Conservation (phyloP, 371 early-diverging fungal species). For the Syncephalis fuscata region DNA sequence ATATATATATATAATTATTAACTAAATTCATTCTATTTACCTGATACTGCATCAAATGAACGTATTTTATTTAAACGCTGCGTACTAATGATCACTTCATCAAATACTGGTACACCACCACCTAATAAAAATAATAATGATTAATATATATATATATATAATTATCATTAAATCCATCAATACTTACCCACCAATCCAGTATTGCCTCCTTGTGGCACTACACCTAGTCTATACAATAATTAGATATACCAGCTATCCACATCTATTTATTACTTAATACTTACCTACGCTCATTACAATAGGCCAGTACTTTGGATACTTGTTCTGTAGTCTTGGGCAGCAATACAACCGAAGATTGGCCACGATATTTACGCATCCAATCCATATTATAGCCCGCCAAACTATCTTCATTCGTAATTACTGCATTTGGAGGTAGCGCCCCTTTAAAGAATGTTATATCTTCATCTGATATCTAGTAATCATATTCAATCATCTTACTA, state of each 20-base stretch:
- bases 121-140: conserved; percentile 20
- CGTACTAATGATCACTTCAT: conserved; percentile 75
- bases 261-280: not conserved
- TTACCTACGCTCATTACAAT: conserved; percentile 68
- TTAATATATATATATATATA: not conserved
- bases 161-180: not conserved
- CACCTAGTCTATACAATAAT: conserved; percentile 39
- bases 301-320: conserved; percentile 65
- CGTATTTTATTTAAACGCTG: conserved; percentile 58
- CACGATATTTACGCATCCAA: conserved; percentile 88
- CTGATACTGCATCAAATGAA: conserved; percentile 65
- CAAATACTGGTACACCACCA: conserved; percentile 85
- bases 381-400: conserved; percentile 57
- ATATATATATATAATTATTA: not conserved
- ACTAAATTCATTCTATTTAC: too few relatives aligned
- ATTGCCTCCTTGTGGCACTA: conserved; percentile 96
- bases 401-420: conserved; percentile 30
- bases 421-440: conserved; percentile 25
- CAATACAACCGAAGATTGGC: conserved; percentile 63
- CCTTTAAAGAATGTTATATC: conserved; percentile 43
- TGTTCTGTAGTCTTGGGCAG: conserved; percentile 75
- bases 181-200: conserved; percentile 56
- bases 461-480: conserved; percentile 22
- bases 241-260: not conserved
- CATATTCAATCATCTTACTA: too few relatives aligned